These are phyloP conservation scores for Oryza nivara DNA, from an alignment of 176 grass and related monocot species.

Conservation along the genomic window DNA sequence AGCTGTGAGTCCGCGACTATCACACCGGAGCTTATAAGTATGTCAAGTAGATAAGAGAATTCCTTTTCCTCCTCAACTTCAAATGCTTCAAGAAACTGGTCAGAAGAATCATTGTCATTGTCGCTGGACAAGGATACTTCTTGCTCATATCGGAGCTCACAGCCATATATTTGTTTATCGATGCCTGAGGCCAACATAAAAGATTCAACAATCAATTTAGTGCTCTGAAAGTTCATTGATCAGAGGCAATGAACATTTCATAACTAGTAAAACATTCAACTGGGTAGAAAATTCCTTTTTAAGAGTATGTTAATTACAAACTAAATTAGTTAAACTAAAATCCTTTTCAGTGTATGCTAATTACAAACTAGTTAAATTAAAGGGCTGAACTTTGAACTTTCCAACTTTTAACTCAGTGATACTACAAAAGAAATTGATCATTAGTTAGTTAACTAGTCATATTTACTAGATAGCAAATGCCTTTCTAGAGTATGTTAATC, in stretches of 20 bases:
- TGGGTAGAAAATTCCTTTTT: background rate
- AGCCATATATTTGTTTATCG: conserved; percentile 9
- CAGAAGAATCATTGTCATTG: conserved; percentile 39
- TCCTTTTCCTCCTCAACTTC: conserved; percentile 66
- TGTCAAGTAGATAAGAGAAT: conserved; percentile 74
- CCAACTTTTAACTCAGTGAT: background rate
- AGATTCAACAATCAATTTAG: background rate
- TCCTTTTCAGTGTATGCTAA: background rate
- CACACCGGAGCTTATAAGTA: conserved; percentile 63
- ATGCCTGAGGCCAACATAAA: conserved; percentile 32
- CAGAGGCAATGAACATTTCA: background rate
- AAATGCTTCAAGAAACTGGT: conserved; percentile 57
- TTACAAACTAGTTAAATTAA: background rate
- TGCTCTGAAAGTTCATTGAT: background rate
- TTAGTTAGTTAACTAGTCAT: background rate
- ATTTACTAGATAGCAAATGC: background rate
- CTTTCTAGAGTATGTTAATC: background rate
- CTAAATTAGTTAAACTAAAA: background rate
- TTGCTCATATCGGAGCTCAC: conserved; percentile 41
- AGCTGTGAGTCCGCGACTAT: conserved; percentile 46
- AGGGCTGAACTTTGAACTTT: background rate
- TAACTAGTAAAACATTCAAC: background rate
- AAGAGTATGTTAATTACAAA: background rate
- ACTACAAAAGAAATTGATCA: background rate
- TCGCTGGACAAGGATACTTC: conserved; percentile 38